phyloP scores from a whole-genome alignment of 2,329 filamentous ascomycete species.

The Arachnopeziza araneosa region DNA sequence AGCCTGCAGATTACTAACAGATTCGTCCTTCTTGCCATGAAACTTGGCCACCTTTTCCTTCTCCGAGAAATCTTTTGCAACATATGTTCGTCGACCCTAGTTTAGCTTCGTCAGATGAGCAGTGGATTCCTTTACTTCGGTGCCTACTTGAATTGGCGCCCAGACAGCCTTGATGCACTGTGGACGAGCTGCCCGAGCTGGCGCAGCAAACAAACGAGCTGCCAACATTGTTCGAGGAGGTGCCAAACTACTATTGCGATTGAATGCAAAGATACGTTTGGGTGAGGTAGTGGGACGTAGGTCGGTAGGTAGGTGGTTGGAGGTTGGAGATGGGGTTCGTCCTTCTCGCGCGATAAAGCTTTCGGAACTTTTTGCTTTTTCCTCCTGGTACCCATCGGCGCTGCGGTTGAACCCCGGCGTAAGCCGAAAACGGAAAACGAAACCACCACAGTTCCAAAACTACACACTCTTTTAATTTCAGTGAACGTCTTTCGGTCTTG shows the following conservation, averaged over 20 bases:
- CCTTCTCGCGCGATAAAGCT: conserved; percentile 10
- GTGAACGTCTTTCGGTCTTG: background rate
- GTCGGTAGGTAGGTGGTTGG: background rate
- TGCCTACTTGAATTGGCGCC: conserved; percentile 27
- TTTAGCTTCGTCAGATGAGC: background rate
- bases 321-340: conserved; percentile 3
- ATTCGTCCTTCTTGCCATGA: conserved; percentile 71
- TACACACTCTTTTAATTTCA: background rate
- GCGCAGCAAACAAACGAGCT: conserved; percentile 69
- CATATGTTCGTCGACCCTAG: conserved; percentile 57
- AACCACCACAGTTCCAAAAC: background rate
- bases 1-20: too few species aligned
- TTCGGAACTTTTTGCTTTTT: conserved; percentile 12
- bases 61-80: conserved; percentile 38
- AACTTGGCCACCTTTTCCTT: conserved; percentile 83
- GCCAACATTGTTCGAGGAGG: conserved; percentile 67
- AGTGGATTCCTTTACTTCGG: background rate
- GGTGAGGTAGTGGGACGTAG: conserved; percentile 8
- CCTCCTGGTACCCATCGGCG: background rate
- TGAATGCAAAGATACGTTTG: conserved; percentile 10
- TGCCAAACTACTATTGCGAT: conserved; percentile 15
- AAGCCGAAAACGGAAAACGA: background rate
- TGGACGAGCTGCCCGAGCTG: conserved; percentile 50
- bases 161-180: conserved; percentile 69
- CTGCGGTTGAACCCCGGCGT: background rate